Base-by-base conservation (phyloP, 192 early-diverging fungal genomes). In the Coemansia sp. region DNA sequence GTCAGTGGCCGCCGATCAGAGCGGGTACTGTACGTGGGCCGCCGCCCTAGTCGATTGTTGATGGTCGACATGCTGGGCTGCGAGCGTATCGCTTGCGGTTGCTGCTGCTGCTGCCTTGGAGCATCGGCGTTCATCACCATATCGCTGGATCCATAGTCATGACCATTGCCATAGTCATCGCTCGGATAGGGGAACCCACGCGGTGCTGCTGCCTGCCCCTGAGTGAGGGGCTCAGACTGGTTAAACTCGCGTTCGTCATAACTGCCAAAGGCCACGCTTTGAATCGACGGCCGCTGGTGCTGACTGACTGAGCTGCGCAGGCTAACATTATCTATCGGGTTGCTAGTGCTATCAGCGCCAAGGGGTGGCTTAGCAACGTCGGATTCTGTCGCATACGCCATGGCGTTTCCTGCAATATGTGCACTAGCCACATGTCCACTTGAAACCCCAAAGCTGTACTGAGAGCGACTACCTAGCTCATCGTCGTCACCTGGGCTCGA, bases 21-120 rank as follows among this genome's bases (percentile, higher is more conserved):
- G 5, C 76, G 71, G 11, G 67, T 50, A 21, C 70, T 67, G n/a
- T 65, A 66, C 17, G 71, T 78, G 36, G 72, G 67, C 33, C 67
- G 62, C 27, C 76, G 71, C 45, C 48, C 57, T 13, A 64, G 31
- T 0, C 70, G 70, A 5, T 8, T 53, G 29, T 27, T 33, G 2
- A 35, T 35, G 19, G 16, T 59, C 35, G 56, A 36, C 56, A 36
- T n/a, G 11, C 56, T 59, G 4, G 56, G 33, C 34, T 59, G 56
- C 34, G 56, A 19, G 35, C 17, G 56, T 8, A 36, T 37, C 34
- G 56, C 31, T 59, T 29, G 56, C 56, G 16, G 56, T 0, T 59
- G 31, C 35, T 17, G 48, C 10, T 51, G 50, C 50, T 27, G 50
- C 50, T 27, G 50, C 50, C 3, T 48, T 8, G n/a, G 46, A 54